These are phyloP conservation scores for Rhizopogon vinicolor DNA, from an alignment of 768 basidiomycete genomes.

Conservation along the genomic window DNA sequence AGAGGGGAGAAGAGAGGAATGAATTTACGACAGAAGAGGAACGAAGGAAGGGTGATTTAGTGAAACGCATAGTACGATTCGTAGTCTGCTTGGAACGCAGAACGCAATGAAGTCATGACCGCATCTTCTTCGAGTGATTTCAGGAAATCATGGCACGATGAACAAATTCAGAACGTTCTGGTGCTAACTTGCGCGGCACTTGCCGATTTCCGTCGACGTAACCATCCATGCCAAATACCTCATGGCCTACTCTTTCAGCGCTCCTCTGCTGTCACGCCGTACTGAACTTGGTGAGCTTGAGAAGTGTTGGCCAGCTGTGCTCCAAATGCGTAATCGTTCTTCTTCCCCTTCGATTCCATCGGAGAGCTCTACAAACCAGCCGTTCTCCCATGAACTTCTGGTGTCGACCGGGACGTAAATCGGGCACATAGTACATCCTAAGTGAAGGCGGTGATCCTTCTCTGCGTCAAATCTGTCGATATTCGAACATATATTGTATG, in stretches of 20 bases:
- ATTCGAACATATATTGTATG: not conserved
- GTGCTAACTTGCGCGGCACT: not conserved
- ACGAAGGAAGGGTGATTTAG: slow-evolving; percentile 6
- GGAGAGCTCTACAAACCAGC: not conserved
- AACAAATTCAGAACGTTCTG: too few relatives aligned
- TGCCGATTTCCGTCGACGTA: not conserved
- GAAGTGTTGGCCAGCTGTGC: not conserved
- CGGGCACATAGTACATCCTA: not conserved
- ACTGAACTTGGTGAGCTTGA: not conserved
- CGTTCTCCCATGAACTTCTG: not conserved
- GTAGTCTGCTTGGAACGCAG: slow-evolving; percentile 23
- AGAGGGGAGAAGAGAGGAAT: slow-evolving; percentile 5
- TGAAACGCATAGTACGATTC: slow-evolving; percentile 20
- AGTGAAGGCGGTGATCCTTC: not conserved
- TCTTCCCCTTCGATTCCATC: not conserved
- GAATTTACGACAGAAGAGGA: slow-evolving; percentile 8
- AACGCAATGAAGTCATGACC: slow-evolving; percentile 38
- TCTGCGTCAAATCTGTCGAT: not conserved
- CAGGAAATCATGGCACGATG: too few relatives aligned
- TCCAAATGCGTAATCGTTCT: not conserved
- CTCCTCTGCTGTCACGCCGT: not conserved
- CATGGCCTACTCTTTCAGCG: not conserved
- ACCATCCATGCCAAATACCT: not conserved
- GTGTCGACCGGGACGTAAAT: not conserved
- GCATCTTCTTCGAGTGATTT: slow-evolving; percentile 9